Base-by-base conservation (phyloP, 306 rosid genomes). In the Macrotyloma uniflorum region DNA sequence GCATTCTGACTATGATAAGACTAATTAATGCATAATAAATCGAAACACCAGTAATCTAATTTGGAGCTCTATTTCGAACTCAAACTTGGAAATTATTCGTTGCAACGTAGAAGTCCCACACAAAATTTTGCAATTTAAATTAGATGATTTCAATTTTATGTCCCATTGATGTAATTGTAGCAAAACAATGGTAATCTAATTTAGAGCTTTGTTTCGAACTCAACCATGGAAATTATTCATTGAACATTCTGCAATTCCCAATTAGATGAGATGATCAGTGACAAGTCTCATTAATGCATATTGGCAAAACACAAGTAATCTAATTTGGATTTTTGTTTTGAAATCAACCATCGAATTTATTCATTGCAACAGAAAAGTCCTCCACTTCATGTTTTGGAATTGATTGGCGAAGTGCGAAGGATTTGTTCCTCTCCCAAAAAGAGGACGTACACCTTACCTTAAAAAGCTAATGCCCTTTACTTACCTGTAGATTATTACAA, bases 231-330 rank as follows among this genome's bases (percentile, higher is more conserved):
- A 3, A 42, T 42, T 42, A 42, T 42, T 42, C 47, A 42, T 12
- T 42, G 38, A 33, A 33, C 6, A 6, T 33, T 33, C 5, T 33
- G 38, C 38, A 33, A 6, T 33, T 33, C 5, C 5, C 7, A 33
- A 33, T 33, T 33, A 33, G 38, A 33, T 33, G 38, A 33, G 38
- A 33, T 33, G 38, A 33, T 33, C 16, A 8, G 51, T 59, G 53
- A 70, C 28, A 69, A 51, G 10, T 20, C 46, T 43, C 70, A 62
- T 49, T 70, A 11, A 35, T 49, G 63, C 82, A 54, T 32, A 66
- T 2, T 66, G 5, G 70, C 54, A 66, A 20, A 62, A 70, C 7
- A 42, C 30, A 40, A 10, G 22, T 7, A 59, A 42, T 63, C 49
- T 49, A 19, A 14, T 62, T 71, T 79, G 67, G 36, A 6, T 18